A percentile compares a stretch with the other conserved stretches of the same genome.
phyloP scores from a whole-genome alignment of 1,284 basidiomycete species.

The Athelia psychrophila region DNA sequence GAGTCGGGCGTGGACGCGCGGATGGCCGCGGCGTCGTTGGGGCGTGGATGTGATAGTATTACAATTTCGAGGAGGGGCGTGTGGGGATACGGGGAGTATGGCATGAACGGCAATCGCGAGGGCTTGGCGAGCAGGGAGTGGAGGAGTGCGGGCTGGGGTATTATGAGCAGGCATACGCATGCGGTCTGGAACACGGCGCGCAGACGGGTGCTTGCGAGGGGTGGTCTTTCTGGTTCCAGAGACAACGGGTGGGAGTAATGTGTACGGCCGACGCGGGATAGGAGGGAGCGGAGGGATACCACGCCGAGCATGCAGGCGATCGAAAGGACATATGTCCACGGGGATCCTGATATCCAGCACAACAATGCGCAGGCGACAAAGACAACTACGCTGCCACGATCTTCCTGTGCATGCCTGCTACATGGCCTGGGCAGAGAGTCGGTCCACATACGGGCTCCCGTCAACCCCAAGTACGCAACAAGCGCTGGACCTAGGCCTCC shows the following conservation, averaged over 20 bases:
- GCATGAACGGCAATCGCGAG: constrained; percentile 4
- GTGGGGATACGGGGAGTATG: constrained; percentile 4
- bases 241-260: constrained; percentile 4
- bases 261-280: constrained; percentile 4
- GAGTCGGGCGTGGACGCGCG: background rate
- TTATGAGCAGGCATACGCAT: constrained; percentile 10
- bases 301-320: constrained; percentile 17
- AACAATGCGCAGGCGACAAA: constrained; percentile 13
- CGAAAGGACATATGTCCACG: constrained; percentile 35
- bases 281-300: constrained; percentile 6
- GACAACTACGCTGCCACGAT: constrained; percentile 1
- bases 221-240: background rate
- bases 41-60: constrained; percentile 34
- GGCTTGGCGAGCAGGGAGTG: background rate
- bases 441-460: constrained; percentile 9
- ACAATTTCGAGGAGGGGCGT: constrained; percentile 34
- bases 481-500: constrained; percentile 34
- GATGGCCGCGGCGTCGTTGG: constrained; percentile 12
- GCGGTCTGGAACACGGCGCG: constrained; percentile 9
- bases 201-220: background rate
- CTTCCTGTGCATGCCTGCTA: constrained; percentile 5
- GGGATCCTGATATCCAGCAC: constrained; percentile 27
- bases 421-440: constrained; percentile 7
- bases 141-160: constrained; percentile 6
- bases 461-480: constrained; percentile 8